phyloP scores from a whole-genome alignment of 225 moss, liverwort and hornwort species.

The Anthoceros angustus region DNA sequence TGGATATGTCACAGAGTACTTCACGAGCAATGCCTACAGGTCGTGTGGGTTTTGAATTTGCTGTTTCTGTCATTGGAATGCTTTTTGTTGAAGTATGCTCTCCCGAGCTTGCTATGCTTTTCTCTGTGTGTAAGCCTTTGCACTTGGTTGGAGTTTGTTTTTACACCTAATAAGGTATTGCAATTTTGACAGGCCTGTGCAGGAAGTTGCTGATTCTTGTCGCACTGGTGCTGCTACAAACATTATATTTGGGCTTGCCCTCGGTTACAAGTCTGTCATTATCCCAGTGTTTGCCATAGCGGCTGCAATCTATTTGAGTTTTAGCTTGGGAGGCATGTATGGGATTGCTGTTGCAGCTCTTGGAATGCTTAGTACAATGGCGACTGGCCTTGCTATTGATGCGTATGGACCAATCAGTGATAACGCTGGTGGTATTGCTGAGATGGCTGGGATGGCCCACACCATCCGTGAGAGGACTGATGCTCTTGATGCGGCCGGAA shows the following conservation, averaged over 20 bases:
- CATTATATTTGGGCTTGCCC: constrained; percentile 51
- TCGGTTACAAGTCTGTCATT: constrained; percentile 64
- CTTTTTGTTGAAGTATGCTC: not conserved
- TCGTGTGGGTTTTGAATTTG: not conserved
- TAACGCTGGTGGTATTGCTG: constrained; percentile 67
- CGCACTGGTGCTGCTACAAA: constrained; percentile 59
- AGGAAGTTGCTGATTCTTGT: constrained; percentile 52
- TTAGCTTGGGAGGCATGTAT: constrained; percentile 63
- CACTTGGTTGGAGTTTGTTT: not conserved
- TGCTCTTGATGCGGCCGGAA: constrained; percentile 45
- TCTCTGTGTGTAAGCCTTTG: too few species aligned
- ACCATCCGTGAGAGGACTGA: constrained; percentile 48
- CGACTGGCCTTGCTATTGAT: constrained; percentile 54
- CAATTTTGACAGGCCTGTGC: constrained; percentile 30
- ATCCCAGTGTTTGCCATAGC: constrained; percentile 57
- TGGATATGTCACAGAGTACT: constrained; percentile 56
- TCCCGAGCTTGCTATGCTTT: too few species aligned
- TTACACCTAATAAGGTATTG: not conserved
- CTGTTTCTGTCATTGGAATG: not conserved
- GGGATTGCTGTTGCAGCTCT: constrained; percentile 57
- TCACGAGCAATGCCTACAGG: constrained; percentile 59
- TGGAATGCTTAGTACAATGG: constrained; percentile 62
- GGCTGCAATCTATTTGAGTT: constrained; percentile 45
- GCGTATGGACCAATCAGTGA: constrained; percentile 66
- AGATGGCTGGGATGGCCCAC: constrained; percentile 72